A percentile compares a stretch with the other conserved stretches of the same genome.
Conservation (phyloP, 352 stramenopile species). For the Pythium guiyangense region DNA sequence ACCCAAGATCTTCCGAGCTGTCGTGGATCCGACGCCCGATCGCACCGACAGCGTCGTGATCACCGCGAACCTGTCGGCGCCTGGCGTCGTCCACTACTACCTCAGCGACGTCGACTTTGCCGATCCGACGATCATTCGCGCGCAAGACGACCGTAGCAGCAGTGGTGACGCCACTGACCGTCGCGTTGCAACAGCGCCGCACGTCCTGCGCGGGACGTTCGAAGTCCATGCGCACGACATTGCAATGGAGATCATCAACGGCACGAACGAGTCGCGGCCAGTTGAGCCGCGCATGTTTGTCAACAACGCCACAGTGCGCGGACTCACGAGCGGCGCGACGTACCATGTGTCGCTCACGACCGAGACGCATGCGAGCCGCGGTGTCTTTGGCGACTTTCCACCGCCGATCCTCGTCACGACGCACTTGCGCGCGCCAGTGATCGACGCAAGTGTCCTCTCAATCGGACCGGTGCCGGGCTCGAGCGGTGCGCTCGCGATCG, state of each 20-base stretch:
- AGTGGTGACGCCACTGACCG: not conserved
- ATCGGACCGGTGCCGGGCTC: conserved; percentile 33
- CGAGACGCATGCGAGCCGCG: conserved; percentile 49
- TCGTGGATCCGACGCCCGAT: conserved; percentile 30
- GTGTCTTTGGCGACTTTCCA: conserved; percentile 73
- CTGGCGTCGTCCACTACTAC: conserved; percentile 69
- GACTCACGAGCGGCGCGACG: conserved; percentile 37
- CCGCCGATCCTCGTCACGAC: conserved; percentile 66
- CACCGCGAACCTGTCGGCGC: conserved; percentile 56
- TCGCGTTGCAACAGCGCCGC: conserved; percentile 11
- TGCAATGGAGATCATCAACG: conserved; percentile 63
- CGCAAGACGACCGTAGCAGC: conserved; percentile 1
- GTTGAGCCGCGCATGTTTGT: conserved; percentile 58
- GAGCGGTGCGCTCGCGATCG: conserved; percentile 43
- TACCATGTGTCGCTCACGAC: conserved; percentile 81
- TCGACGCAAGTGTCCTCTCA: conserved; percentile 26
- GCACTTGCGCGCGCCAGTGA: conserved; percentile 36
- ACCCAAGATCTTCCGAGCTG: conserved; percentile 58
- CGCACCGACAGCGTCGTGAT: conserved; percentile 53
- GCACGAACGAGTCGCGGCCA: conserved; percentile 62
- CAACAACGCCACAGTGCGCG: conserved; percentile 43
- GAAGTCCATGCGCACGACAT: conserved; percentile 32
- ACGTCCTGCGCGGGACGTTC: conserved; percentile 48
- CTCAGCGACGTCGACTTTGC: conserved; percentile 73
- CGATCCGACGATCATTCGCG: conserved; percentile 52